Evolutionary conservation across 2,329 filamentous ascomycete species (phyloP).

Genomic region (Fusarium nanum): DNA sequence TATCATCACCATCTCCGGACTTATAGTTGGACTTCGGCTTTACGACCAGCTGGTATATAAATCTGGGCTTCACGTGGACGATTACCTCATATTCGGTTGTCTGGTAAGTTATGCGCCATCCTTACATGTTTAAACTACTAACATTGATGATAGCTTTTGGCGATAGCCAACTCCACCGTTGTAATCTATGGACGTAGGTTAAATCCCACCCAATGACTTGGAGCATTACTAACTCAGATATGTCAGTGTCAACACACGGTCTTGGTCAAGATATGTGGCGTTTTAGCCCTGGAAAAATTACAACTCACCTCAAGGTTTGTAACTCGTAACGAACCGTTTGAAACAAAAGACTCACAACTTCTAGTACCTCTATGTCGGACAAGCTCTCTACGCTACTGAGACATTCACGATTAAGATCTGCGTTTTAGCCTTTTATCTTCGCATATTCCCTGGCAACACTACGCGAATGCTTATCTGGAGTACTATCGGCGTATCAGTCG

Average conservation of each 20-base stretch:
- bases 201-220: neutral
- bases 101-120: neutral
- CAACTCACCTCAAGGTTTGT: neutral
- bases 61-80: neutral
- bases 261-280: conserved; percentile 17
- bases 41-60: neutral
- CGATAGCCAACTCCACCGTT: neutral
- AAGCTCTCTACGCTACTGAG: conserved; percentile 14
- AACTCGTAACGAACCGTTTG: fast-evolving
- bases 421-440: conserved; percentile 19
- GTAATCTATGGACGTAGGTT: neutral
- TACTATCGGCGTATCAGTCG: neutral
- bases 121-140: neutral
- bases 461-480: conserved; percentile 16
- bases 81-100: neutral
- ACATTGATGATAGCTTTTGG: neutral
- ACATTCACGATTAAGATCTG: conserved; percentile 10
- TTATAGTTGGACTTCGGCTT: neutral
- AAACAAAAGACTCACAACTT: neutral
- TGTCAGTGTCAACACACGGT: conserved; percentile 8
- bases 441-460: conserved; percentile 11
- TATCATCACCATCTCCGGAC: neutral
- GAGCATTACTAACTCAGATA: neutral
- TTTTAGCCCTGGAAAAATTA: neutral
- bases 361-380: conserved; percentile 4